These are phyloP conservation scores for Ceratocystis cacaofunesta DNA, from an alignment of 2,329 filamentous ascomycete genomes.

Conservation along the genomic window DNA sequence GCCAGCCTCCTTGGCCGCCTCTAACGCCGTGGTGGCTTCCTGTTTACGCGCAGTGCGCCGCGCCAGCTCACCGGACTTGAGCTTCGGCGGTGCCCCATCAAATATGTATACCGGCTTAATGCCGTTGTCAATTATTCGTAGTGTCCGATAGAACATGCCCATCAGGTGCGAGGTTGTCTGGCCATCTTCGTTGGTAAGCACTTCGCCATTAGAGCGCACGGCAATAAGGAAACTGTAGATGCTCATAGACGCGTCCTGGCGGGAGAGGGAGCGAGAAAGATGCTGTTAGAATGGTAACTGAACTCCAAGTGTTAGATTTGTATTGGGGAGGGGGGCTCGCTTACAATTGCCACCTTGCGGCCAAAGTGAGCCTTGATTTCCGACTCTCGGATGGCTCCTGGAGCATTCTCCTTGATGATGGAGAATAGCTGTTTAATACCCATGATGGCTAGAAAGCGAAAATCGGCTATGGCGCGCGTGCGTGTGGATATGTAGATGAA, in stretches of 20 bases:
- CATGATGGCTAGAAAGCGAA: conserved; percentile 28
- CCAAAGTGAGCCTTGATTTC: conserved; percentile 99
- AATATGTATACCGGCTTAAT: conserved; percentile 99
- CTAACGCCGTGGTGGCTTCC: conserved; percentile 75
- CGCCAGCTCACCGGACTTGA: conserved; percentile 92
- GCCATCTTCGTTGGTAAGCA: conserved; percentile 86
- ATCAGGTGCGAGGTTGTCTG: conserved; percentile 97
- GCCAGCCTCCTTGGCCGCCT: conserved; percentile 93
- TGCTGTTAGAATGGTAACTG: background rate
- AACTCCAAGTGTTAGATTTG: too few species aligned
- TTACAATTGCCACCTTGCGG: conserved; percentile 90
- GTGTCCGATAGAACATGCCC: conserved; percentile 98
- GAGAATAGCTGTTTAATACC: conserved; percentile 61
- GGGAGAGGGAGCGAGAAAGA: background rate
- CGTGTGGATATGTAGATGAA: background rate
- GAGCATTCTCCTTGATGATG: conserved; percentile 81
- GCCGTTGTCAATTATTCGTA: conserved; percentile 95
- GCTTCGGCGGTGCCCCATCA: conserved; percentile 87
- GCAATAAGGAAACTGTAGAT: conserved; percentile 98
- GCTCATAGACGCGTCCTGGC: conserved; percentile 77
- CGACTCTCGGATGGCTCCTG: conserved; percentile 87
- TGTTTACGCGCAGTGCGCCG: conserved; percentile 93
- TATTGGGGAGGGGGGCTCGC: conserved; percentile 25
- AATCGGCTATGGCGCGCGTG: too few species aligned
- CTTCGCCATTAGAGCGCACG: conserved; percentile 89